Percentiles rank a stretch among this genome's conserved stretches.
Evolutionary conservation across 1,284 basidiomycete genomes (phyloP).

Genomic region (Filobasidium uniguttulatum): DNA sequence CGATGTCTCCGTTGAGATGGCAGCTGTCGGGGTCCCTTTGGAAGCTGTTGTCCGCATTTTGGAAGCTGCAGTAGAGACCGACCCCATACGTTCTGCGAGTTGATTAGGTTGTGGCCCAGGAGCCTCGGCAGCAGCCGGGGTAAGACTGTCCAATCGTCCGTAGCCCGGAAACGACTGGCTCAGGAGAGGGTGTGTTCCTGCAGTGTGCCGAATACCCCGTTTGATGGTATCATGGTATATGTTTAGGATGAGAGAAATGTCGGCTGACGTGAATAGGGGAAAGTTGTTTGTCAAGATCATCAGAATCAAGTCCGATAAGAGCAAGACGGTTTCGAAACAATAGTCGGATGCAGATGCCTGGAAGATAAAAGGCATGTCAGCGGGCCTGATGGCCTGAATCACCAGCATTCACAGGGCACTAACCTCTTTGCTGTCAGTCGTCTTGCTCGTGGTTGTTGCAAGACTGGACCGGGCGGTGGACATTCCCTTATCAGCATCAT

Average conservation of each 20-base stretch:
- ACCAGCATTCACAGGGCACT: too few species aligned
- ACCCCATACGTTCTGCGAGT: neutral
- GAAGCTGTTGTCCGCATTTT: neutral
- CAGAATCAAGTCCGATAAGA: conserved; percentile 25
- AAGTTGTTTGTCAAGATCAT: conserved; percentile 25
- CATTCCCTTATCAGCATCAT: too few species aligned
- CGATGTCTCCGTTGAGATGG: conserved; percentile 1
- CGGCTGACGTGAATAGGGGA: conserved; percentile 27
- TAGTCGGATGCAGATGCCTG: conserved; percentile 1
- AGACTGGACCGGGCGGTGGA: too few species aligned
- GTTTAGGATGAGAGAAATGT: conserved; percentile 24
- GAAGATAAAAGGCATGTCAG: too few species aligned
- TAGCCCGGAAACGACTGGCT: neutral
- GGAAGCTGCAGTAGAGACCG: too few species aligned
- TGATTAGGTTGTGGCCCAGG: conserved; percentile 7
- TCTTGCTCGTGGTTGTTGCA: too few species aligned
- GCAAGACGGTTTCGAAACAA: neutral
- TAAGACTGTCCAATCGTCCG: neutral
- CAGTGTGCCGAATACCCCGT: conserved; percentile 20
- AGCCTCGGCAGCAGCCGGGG: neutral
- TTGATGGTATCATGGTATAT: conserved; percentile 26
- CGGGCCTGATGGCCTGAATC: too few species aligned
- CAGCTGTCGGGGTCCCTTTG: neutral
- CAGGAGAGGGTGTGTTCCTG: conserved; percentile 1
- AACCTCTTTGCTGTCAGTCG: too few species aligned